Evolutionary conservation across 768 basidiomycete species (phyloP).

Genomic region (Mycena latifolia): DNA sequence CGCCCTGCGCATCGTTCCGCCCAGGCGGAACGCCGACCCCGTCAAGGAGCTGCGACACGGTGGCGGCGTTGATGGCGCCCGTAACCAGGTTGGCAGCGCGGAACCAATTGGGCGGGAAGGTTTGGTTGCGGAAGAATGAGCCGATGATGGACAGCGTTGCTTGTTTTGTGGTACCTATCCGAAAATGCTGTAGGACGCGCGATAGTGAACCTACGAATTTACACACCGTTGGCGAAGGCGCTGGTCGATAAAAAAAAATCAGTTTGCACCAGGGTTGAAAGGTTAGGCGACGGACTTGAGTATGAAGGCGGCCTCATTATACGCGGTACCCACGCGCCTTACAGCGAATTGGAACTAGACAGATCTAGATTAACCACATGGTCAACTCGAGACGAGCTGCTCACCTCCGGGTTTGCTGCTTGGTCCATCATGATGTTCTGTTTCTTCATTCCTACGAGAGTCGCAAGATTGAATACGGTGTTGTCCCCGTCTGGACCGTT

Average conservation of each 20-base stretch:
- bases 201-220: not conserved
- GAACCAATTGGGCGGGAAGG: constrained; percentile 31
- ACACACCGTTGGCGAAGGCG: constrained; percentile 31
- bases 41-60: not conserved
- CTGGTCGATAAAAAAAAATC: not conserved
- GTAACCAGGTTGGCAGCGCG: constrained; percentile 26
- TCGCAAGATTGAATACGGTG: constrained; percentile 33
- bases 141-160: constrained; percentile 26
- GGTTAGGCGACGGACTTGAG: constrained; percentile 5
- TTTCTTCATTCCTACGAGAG: constrained; percentile 29
- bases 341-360: constrained; percentile 28
- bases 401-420: constrained; percentile 24
- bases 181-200: not conserved
- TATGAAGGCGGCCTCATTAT: constrained; percentile 16
- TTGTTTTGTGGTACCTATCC: constrained; percentile 29
- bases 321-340: constrained; percentile 19
- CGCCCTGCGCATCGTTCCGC: constrained; percentile 31
- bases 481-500: constrained; percentile 25
- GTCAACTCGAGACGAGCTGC: too few relatives aligned
- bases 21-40: constrained; percentile 18
- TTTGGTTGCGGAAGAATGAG: constrained; percentile 31
- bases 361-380: not conserved
- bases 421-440: constrained; percentile 31
- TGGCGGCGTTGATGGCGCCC: constrained; percentile 9
- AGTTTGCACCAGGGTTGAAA: not conserved